Conservation (phyloP, 371 early-diverging fungal species). For the Mortierella sp. region DNA sequence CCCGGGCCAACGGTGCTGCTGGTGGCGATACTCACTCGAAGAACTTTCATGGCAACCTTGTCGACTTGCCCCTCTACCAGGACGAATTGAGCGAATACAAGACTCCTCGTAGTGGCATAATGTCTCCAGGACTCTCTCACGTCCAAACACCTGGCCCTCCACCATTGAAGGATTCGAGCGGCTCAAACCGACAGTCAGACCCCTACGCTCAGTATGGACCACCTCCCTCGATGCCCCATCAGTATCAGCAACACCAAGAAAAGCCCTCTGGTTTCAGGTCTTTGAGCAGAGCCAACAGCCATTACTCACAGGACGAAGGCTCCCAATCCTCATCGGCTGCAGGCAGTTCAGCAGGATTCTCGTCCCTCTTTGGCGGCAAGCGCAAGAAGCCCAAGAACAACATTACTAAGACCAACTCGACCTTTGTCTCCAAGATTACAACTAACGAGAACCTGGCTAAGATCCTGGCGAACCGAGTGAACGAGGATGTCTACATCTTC, state of each 20-base stretch:
- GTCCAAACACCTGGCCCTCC: constrained; percentile 37
- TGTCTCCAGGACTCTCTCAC: constrained; percentile 37
- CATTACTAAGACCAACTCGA: constrained; percentile 74
- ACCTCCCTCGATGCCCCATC: constrained; percentile 36
- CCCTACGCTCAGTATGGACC: constrained; percentile 44
- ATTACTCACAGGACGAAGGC: constrained; percentile 29
- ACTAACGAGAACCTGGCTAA: constrained; percentile 87
- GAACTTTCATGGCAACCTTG: constrained; percentile 48
- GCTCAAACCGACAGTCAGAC: constrained; percentile 30
- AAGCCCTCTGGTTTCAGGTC: constrained; percentile 15
- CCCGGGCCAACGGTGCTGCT: background rate
- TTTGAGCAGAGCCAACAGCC: constrained; percentile 40
- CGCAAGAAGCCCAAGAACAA: constrained; percentile 69
- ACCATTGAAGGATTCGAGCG: constrained; percentile 41
- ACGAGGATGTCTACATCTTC: constrained; percentile 84
- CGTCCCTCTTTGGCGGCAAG: constrained; percentile 55
- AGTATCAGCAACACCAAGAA: constrained; percentile 20
- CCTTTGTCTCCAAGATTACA: constrained; percentile 87
- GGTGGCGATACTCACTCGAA: constrained; percentile 16
- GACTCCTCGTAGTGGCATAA: constrained; percentile 30
- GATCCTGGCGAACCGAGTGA: constrained; percentile 77
- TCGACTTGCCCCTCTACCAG: constrained; percentile 37
- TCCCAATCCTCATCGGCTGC: constrained; percentile 16
- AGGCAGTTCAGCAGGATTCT: constrained; percentile 44
- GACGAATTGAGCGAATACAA: constrained; percentile 33